A percentile compares a stretch with the other conserved stretches of the same genome.
Conservation (phyloP, 2,329 filamentous ascomycete species). For the Penicillium sp. region DNA sequence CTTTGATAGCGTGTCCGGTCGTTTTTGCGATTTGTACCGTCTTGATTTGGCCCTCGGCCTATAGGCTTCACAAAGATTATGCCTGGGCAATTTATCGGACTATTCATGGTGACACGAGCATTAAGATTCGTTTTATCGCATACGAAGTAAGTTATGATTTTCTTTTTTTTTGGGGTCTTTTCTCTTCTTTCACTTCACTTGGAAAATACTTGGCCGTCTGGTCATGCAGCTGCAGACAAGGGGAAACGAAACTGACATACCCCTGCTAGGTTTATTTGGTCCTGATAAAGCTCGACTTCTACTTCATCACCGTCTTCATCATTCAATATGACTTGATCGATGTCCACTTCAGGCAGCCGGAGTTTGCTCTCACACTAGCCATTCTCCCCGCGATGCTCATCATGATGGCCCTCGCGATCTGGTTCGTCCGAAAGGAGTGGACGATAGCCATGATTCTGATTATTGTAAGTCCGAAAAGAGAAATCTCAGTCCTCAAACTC, state of each 20-base stretch:
- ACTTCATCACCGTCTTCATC: slow-evolving; percentile 16
- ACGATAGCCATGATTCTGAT: slow-evolving; percentile 4
- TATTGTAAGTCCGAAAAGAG: slow-evolving; percentile 1
- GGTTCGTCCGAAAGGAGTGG: slow-evolving; percentile 9
- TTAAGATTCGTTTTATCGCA: slow-evolving; percentile 8
- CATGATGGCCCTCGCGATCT: slow-evolving; percentile 11
- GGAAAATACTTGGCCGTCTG: too few species aligned
- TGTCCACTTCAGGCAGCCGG: slow-evolving; percentile 17
- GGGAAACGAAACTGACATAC: too few species aligned
- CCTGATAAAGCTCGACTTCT: slow-evolving; percentile 13
- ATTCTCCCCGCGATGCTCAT: slow-evolving; percentile 12
- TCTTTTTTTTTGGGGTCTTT: neutral
- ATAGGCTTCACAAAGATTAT: slow-evolving; percentile 14
- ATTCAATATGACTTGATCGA: slow-evolving; percentile 17
- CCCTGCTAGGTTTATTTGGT: slow-evolving; percentile 12
- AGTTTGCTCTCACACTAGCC: slow-evolving; percentile 14
- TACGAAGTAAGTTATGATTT: slow-evolving; percentile 8
- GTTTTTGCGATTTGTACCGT: slow-evolving; percentile 11
- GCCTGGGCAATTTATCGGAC: slow-evolving; percentile 16
- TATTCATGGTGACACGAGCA: slow-evolving; percentile 11
- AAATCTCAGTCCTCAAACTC: too few species aligned
- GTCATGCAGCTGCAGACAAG: too few species aligned
- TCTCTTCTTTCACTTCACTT: too few species aligned
- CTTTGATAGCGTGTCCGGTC: slow-evolving; percentile 8
- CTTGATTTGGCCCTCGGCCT: slow-evolving; percentile 9